phyloP scores from a whole-genome alignment of 257 asterid species.

The Osmanthus fragrans region DNA sequence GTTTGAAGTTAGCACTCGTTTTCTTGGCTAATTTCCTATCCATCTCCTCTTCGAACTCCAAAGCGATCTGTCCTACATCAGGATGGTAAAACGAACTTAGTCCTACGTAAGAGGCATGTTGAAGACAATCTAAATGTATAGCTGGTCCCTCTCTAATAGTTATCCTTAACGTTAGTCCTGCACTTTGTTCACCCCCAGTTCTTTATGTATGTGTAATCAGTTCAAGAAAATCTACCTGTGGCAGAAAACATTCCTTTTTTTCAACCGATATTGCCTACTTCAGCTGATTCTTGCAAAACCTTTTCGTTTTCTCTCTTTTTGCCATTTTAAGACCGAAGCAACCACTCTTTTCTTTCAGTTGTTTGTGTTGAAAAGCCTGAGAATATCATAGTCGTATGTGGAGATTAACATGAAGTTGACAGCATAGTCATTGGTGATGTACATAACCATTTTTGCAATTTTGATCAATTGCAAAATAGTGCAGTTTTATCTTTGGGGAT shows the following conservation, averaged over 20 bases:
- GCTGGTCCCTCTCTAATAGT: too few relatives aligned
- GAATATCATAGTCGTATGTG: not conserved
- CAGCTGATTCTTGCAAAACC: not conserved
- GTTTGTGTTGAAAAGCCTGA: not conserved
- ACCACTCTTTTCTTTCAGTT: not conserved
- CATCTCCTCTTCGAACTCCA: too few relatives aligned
- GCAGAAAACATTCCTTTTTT: conserved; percentile 19
- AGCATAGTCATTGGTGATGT: not conserved
- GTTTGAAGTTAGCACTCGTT: too few relatives aligned
- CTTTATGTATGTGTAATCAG: not conserved
- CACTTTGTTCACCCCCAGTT: not conserved
- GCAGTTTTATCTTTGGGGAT: conserved; percentile 90
- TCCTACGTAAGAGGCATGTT: too few relatives aligned
- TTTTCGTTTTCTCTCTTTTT: too few relatives aligned
- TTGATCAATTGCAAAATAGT: conserved; percentile 57
- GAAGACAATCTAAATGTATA: too few relatives aligned
- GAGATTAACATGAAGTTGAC: conserved; percentile 23
- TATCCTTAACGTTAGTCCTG: not conserved
- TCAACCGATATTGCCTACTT: conserved; percentile 7
- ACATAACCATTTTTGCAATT: conserved; percentile 6
- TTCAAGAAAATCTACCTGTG: not conserved
- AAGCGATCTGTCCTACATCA: too few relatives aligned
- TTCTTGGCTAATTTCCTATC: too few relatives aligned
- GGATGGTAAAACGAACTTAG: too few relatives aligned
- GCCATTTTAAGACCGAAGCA: conserved; percentile 27